A percentile compares a stretch with the other conserved stretches of the same genome.
Evolutionary conservation across 2,329 filamentous ascomycete genomes (phyloP).

Genomic region (Neoarthrinium moseri): DNA sequence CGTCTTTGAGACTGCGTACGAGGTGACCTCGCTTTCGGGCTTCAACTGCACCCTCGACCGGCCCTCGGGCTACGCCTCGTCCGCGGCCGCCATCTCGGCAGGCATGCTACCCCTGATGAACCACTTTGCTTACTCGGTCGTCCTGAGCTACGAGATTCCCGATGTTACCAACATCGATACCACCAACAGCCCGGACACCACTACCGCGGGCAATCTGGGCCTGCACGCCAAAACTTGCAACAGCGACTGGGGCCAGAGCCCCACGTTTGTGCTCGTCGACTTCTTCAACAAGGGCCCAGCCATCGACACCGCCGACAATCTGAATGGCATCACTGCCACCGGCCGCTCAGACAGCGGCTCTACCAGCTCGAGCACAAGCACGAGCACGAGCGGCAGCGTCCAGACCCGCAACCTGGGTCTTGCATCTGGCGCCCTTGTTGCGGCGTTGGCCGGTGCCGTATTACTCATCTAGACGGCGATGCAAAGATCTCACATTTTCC

Average conservation of each 20-base stretch:
- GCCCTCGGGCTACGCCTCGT: constrained; percentile 50
- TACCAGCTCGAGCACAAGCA: constrained; percentile 14
- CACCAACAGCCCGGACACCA: constrained; percentile 64
- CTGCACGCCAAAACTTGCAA: constrained; percentile 53
- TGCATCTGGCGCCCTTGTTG: constrained; percentile 38
- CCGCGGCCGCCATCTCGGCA: constrained; percentile 51
- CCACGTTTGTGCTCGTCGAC: constrained; percentile 77
- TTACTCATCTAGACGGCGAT: constrained; percentile 34
- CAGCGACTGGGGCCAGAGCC: constrained; percentile 57
- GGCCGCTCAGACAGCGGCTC: constrained; percentile 21
- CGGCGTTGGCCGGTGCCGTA: constrained; percentile 41
- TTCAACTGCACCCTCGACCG: constrained; percentile 74
- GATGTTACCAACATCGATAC: constrained; percentile 57
- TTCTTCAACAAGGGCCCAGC: constrained; percentile 74
- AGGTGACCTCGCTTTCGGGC: constrained; percentile 58
- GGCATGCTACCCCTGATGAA: constrained; percentile 73
- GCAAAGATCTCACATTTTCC: too few species aligned
- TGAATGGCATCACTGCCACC: constrained; percentile 56
- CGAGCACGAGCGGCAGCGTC: constrained; percentile 15
- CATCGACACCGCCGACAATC: constrained; percentile 64
- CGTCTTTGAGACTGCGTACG: constrained; percentile 72
- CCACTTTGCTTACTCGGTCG: constrained; percentile 69
- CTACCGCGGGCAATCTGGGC: constrained; percentile 51
- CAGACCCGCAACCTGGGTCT: constrained; percentile 14
- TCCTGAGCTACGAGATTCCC: constrained; percentile 58